Evolutionary conservation across 805 yeast genomes (phyloP), one percentile per base, ranked within the genome.

Genomic region (Metschnikowia santaceciliae): DNA sequence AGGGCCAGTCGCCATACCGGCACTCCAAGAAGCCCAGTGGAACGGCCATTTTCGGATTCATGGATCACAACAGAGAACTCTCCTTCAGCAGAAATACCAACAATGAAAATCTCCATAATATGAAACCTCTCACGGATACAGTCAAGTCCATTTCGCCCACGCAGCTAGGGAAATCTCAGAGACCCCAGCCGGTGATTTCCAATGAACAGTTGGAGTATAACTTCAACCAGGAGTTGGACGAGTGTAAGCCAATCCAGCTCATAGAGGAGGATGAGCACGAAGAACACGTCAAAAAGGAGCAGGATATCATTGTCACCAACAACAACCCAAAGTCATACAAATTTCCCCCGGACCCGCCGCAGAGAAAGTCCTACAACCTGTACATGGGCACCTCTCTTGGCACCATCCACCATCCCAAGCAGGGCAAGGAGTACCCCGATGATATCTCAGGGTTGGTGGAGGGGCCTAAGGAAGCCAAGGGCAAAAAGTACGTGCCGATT

Each of bases 21-120:
- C 92, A 86, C 62, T 67, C 77, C 48, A 78, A 88, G 56, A 81
- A 82, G 51, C 74, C 80, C 17, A 84, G 90, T 70, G 95, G 95
- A 13, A 84, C 92, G 3, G 92, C 88, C 2, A 86, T 87, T 26
- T 87, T 87, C 66, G 95, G 95, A 0, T 86, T 79, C 57, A 70
- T 76, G 7, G 82, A 81, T 42, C 91, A 86, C 63, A 76, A 77
- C 52, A 79, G 80, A 51, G 85, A 82, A 43, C 65, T 86, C 35
- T 81, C 88, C 2, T 76, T 86, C 42, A 78, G 83, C 6, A 86
- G 86, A 11, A 48, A 72, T 4, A 53, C 63, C 34, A 36, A 19
- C 17, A 46, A 53, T 11, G 51, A 50, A 6, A 62, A 62, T 56
- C 39, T 64, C 8, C 61, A 55, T 40, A 59, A 61, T 22, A 41